Evolutionary conservation across 768 basidiomycete species (phyloP), one percentile per base, ranked within the genome.

Genomic region (Kwoniella heveanensis): DNA sequence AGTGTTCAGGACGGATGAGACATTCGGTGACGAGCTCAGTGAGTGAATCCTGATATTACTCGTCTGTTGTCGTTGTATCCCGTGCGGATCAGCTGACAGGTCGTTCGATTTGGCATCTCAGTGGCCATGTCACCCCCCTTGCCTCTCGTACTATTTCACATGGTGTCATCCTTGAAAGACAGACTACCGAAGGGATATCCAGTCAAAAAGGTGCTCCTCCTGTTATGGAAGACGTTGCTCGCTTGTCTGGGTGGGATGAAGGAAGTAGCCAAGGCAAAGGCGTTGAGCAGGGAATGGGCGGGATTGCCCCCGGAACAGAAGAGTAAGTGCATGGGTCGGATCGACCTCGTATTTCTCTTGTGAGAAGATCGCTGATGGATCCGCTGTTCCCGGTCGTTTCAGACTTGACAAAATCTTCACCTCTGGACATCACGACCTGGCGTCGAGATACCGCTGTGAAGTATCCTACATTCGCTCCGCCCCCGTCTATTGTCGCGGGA

Each of bases 21-120:
- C 92, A 71, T 97, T 98, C 78, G 93, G 91, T 1, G 93, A 96
- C 70, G 95, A 98, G 81, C 83, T 98, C 52, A 98, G 95, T 96
- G 80, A 83, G 94, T 80, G 6, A 10, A 6, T 30, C 12, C 56
- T 47, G 39, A 13, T 19, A 8, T 29, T 19, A 47, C 15, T 5
- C 10, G 48, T 49, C 15, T 3, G 39, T n/a, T n/a, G n/a, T n/a
- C n/a, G n/a, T n/a, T n/a, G n/a, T n/a, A n/a, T n/a, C n/a, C n/a
- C n/a, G n/a, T n/a, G n/a, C n/a, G n/a, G n/a, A n/a, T n/a, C n/a
- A n/a, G n/a, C n/a, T n/a, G 26, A 30, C 7, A 9, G 25, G 8
- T 22, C 26, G 39, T 32, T 62, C 47, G 30, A 27, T 79, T 12
- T 51, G 44, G 1, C 27, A 15, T 7, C 0, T 6, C 67, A 97